A percentile compares a stretch with the other conserved stretches of the same genome.
These are phyloP conservation scores for Talaromyces piceae DNA, from an alignment of 2,329 filamentous ascomycete species.

Conservation along the genomic window DNA sequence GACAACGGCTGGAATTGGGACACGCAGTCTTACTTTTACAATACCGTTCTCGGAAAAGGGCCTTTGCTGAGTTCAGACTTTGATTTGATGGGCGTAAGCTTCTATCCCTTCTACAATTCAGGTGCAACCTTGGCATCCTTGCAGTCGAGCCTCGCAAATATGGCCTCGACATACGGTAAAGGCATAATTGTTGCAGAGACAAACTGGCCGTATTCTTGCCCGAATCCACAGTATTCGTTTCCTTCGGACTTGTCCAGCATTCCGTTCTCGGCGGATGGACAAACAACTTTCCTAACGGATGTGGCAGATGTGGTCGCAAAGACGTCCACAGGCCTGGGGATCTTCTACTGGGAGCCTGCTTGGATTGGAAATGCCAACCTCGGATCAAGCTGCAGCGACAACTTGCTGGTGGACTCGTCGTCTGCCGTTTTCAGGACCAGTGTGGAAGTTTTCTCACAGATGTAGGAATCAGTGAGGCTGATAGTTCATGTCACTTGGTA, in stretches of 20 bases:
- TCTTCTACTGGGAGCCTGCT: slow-evolving; percentile 70
- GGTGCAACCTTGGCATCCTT: slow-evolving; percentile 53
- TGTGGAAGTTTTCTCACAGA: slow-evolving; percentile 44
- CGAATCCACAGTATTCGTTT: slow-evolving; percentile 51
- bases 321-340: slow-evolving; percentile 48
- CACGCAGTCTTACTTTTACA: slow-evolving; percentile 60
- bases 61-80: slow-evolving; percentile 50
- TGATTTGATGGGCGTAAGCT: slow-evolving; percentile 65
- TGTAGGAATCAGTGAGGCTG: no score
- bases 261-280: slow-evolving; percentile 56
- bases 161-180: slow-evolving; percentile 58
- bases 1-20: slow-evolving; percentile 69
- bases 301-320: slow-evolving; percentile 51
- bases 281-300: slow-evolving; percentile 53
- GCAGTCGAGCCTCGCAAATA: slow-evolving; percentile 48
- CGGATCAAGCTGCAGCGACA: slow-evolving; percentile 59
- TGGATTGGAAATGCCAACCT: slow-evolving; percentile 60
- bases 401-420: slow-evolving; percentile 52
- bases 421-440: slow-evolving; percentile 50
- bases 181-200: slow-evolving; percentile 62
- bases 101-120: slow-evolving; percentile 63
- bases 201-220: slow-evolving; percentile 61
- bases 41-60: slow-evolving; percentile 47
- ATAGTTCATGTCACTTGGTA: no score
- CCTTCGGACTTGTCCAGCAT: slow-evolving; percentile 54